A percentile compares a stretch with the other conserved stretches of the same genome.
Conservation (phyloP, 1,284 basidiomycete species). For the Flammula alnicola region DNA sequence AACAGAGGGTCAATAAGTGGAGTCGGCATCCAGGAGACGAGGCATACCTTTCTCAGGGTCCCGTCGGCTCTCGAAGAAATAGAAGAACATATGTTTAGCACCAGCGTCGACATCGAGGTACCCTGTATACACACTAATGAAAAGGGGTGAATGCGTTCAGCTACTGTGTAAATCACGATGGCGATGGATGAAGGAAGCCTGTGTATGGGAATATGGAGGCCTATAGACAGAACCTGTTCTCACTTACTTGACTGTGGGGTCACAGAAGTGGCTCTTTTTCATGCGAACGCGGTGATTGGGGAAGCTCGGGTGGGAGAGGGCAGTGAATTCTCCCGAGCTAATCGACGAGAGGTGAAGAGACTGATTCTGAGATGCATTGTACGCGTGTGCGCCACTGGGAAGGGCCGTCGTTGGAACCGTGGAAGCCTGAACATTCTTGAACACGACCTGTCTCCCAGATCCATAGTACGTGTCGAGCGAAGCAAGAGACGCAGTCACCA, state of each 20-base stretch:
- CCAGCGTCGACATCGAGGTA: constrained; percentile 68
- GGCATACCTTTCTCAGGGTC: constrained; percentile 52
- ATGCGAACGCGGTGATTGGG: constrained; percentile 57
- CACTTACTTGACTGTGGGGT: constrained; percentile 54
- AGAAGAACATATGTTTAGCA: constrained; percentile 78
- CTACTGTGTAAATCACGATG: constrained; percentile 14
- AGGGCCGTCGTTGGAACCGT: neutral
- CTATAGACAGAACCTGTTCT: neutral
- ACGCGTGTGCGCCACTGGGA: no score
- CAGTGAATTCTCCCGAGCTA: constrained; percentile 42
- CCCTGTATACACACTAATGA: constrained; percentile 35
- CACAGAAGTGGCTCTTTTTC: constrained; percentile 55
- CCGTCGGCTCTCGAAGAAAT: constrained; percentile 83
- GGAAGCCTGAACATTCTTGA: neutral
- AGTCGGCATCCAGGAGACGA: neutral
- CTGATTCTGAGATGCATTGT: constrained; percentile 8
- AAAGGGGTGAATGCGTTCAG: constrained; percentile 1
- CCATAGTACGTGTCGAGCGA: no score
- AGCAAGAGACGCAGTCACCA: neutral
- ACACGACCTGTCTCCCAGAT: no score
- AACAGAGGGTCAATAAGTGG: neutral
- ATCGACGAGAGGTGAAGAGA: constrained; percentile 17
- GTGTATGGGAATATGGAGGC: constrained; percentile 4
- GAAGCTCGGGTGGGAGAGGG: constrained; percentile 54
- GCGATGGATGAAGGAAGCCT: constrained; percentile 12